Evolutionary conservation across 208 protist genomes (phyloP).

Genomic region (Giardia duodenalis): DNA sequence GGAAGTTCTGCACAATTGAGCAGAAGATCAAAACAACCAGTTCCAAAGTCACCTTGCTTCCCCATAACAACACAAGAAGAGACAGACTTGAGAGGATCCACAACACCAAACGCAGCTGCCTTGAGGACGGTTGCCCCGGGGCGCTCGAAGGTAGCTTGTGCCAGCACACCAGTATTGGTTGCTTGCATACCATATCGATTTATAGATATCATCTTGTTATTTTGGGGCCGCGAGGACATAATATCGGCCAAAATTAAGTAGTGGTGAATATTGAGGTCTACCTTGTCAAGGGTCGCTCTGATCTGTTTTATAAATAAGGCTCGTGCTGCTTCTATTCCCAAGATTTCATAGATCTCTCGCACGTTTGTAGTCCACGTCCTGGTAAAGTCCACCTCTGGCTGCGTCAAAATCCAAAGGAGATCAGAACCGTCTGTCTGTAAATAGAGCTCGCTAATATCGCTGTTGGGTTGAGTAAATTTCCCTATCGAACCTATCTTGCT

Average conservation of each 20-base stretch:
- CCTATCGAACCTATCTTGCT: background rate
- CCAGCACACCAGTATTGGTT: conserved; percentile 77
- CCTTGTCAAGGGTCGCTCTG: conserved; percentile 55
- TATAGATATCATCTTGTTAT: conserved; percentile 67
- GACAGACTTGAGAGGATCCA: conserved; percentile 76
- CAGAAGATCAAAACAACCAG: conserved; percentile 80
- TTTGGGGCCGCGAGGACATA: conserved; percentile 75
- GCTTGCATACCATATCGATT: conserved; percentile 81
- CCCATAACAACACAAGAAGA: conserved; percentile 93
- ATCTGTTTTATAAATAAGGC: conserved; percentile 53
- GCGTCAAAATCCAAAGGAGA: conserved; percentile 67
- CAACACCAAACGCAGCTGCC: conserved; percentile 79
- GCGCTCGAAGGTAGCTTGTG: conserved; percentile 96
- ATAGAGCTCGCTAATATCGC: conserved; percentile 43
- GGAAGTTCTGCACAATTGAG: conserved; percentile 68
- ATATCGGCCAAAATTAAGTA: conserved; percentile 84
- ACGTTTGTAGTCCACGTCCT: conserved; percentile 87
- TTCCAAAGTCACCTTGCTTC: conserved; percentile 78
- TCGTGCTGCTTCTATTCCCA: conserved; percentile 77
- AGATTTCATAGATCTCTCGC: conserved; percentile 75
- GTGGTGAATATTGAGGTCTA: conserved; percentile 95
- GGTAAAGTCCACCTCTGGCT: conserved; percentile 70
- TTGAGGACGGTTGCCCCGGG: conserved; percentile 93
- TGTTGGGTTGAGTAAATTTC: conserved; percentile 67
- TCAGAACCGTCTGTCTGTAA: conserved; percentile 86